Base-by-base conservation (phyloP, 2,329 filamentous ascomycete genomes). In the Pestalotiopsis sp. region DNA sequence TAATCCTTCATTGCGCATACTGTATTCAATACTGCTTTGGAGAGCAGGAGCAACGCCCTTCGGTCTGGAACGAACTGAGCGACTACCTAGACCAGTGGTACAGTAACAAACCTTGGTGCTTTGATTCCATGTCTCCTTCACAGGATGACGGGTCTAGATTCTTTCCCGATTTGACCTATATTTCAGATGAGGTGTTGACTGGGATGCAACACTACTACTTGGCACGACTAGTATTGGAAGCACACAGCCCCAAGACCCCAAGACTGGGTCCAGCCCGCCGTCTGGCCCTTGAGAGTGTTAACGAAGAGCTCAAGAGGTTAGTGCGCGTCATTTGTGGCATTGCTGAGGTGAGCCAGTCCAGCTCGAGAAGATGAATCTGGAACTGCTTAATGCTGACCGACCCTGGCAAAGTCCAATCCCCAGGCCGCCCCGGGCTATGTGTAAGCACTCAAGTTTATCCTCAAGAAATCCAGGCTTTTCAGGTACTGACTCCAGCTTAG, bases 191-290 rank as follows among this genome's bases (percentile, higher is more conserved):
- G 23, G 62, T 65, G 11, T 13, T 52, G 45, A 66, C 49, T 4
- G 64, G 64, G 23, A 57, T 66, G 64, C 64, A 66, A 52, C 64
- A 66, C 31, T 66, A 66, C 31, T 58, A 66, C 31, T 45, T 66
- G 11, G 64, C 45, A 36, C 64, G 49, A n/a, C 13, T 66, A 14
- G 31, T 66, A 17, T 31, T 66, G n/a, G 31, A 57, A 39, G 64
- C 64, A 20, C 49, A 66, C 20, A 58, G 52, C 49, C 64, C 64
- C n/a, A 25, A 36, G 14, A 58, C 64, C 13, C 64, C 64, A 27
- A 45, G 64, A 36, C 20, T 66, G 25, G 64, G 64, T 20, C 41
- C 64, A n/a, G 49, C 41, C 23, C 64, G 64, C n/a, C 27, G 27
- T 13, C 45, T 23, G 14, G 27, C 49, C 45, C 64, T 66, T 6